Conservation (phyloP, 169 alveolate genomes). For the Cryptosporidium canis region DNA sequence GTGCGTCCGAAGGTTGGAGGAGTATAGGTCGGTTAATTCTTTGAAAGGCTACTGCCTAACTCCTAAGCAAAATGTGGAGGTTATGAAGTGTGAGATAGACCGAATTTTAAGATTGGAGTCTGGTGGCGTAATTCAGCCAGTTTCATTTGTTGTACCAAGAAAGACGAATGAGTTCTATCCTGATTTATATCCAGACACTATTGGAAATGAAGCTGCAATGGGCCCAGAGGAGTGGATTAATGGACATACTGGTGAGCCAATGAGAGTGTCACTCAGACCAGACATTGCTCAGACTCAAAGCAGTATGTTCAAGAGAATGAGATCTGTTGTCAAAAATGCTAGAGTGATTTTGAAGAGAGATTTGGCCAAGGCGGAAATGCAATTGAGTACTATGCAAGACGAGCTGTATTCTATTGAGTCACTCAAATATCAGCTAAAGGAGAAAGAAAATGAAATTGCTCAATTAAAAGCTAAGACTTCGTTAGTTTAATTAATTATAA, state of each 20-base stretch:
- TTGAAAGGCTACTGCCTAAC: slow-evolving; percentile 51
- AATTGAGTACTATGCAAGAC: slow-evolving; percentile 42
- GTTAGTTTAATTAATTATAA: neutral
- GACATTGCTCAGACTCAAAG: slow-evolving; percentile 58
- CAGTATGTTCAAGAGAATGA: slow-evolving; percentile 70
- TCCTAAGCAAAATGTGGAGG: slow-evolving; percentile 61
- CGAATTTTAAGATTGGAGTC: slow-evolving; percentile 57
- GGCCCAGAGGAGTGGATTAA: slow-evolving; percentile 72
- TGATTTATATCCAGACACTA: slow-evolving; percentile 60
- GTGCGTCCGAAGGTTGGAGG: slow-evolving; percentile 51
- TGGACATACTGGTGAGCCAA: slow-evolving; percentile 65
- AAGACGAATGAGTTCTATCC: slow-evolving; percentile 63
- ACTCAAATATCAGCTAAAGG: slow-evolving; percentile 45
- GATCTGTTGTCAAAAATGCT: slow-evolving; percentile 68
- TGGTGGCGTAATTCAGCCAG: slow-evolving; percentile 71
- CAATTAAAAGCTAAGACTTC: slow-evolving; percentile 62
- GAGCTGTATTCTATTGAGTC: slow-evolving; percentile 66
- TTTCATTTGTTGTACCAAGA: slow-evolving; percentile 64
- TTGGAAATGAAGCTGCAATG: slow-evolving; percentile 70
- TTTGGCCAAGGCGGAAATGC: slow-evolving; percentile 70
- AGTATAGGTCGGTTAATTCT: slow-evolving; percentile 48
- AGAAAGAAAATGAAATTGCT: slow-evolving; percentile 70
- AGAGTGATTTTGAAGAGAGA: slow-evolving; percentile 69
- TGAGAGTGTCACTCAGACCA: slow-evolving; percentile 54
- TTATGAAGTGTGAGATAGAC: slow-evolving; percentile 66